Evolutionary conservation across 768 basidiomycete species (phyloP), one percentile per base, ranked within the genome.

Genomic region (Mycena floridula): DNA sequence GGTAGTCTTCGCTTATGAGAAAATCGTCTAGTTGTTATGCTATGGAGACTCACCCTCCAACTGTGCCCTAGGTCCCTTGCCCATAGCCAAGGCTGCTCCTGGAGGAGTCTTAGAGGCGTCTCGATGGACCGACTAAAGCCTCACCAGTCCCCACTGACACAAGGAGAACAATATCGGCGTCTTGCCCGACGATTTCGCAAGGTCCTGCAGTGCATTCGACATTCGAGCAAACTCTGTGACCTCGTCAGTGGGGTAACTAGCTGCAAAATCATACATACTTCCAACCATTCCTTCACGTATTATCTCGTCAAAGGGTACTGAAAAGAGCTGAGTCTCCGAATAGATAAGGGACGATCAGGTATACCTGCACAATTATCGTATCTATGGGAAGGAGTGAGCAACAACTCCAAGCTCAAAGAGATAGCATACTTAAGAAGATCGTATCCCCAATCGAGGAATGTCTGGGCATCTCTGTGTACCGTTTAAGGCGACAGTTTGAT

Each of bases 131-230:
- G 7, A 50, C 40, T 9, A 28, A 22, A 38, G 48, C 24, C 69
- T 54, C 57, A 84, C 82, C 54, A 72, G 63, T 37, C 82, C 82
- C 82, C 82, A 85, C 53, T 83, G 70, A 56, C 82, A 85, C 15
- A 85, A 55, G 15, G 81, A 82, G 48, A 79, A 69, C 28, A 81
- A 57, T 22, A 85, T 55, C 3, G 82, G 77, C 0, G 75, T 67
- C 41, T 72, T 78, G 1, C 74, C 73, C 4, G 74, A 69, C 5
- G 57, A 52, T 48, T 68, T 56, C 23, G 77, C 66, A 12, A 81
- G 63, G 30, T 71, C 62, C 3, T 60, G 55, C 45, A 85, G 78
- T 25, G 82, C 81, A 28, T 73, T 59, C 8, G 79, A 65, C 79
- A 85, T 84, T 30, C 73, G 72, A 36, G 71, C 66, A 47, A 72